Evolutionary conservation across 148 eudicot genomes (phyloP).

Genomic region (Camellia lanceoleosa): DNA sequence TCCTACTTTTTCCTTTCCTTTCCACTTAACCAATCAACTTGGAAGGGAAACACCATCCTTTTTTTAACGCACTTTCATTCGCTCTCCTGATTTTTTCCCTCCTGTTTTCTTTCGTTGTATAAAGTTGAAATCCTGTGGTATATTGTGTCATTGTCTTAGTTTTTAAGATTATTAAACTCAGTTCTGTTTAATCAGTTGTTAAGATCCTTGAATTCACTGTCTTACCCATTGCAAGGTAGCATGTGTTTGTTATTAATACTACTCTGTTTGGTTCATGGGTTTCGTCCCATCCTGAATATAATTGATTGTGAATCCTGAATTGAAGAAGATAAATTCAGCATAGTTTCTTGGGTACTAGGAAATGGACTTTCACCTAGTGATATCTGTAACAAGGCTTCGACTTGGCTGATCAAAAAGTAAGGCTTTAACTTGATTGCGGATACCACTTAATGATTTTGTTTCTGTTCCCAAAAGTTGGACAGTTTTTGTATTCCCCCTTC

Average conservation of each 20-base stretch:
- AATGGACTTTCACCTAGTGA: not conserved
- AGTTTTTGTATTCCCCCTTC: not conserved
- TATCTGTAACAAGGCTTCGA: not conserved
- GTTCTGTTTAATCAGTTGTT: not conserved
- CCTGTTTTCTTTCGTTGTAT: no score
- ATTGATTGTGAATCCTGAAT: not conserved
- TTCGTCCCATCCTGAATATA: not conserved
- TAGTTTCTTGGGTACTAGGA: not conserved
- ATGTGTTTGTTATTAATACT: no score
- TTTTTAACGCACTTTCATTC: not conserved
- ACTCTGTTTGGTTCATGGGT: not conserved
- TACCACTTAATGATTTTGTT: not conserved
- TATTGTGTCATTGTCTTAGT: not conserved
- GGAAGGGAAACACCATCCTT: not conserved
- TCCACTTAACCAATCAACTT: not conserved
- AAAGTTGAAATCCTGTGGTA: not conserved
- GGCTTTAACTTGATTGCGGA: not conserved
- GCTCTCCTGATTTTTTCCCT: not conserved
- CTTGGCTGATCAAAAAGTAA: not conserved
- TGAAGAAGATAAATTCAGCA: not conserved
- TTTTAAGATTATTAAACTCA: no score
- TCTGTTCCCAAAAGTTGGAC: not conserved
- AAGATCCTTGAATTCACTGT: not conserved
- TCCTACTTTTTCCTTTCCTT: not conserved
- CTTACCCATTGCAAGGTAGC: not conserved